Base-by-base conservation (phyloP, 164 flowering plant species). In the Stephania cephalantha region DNA sequence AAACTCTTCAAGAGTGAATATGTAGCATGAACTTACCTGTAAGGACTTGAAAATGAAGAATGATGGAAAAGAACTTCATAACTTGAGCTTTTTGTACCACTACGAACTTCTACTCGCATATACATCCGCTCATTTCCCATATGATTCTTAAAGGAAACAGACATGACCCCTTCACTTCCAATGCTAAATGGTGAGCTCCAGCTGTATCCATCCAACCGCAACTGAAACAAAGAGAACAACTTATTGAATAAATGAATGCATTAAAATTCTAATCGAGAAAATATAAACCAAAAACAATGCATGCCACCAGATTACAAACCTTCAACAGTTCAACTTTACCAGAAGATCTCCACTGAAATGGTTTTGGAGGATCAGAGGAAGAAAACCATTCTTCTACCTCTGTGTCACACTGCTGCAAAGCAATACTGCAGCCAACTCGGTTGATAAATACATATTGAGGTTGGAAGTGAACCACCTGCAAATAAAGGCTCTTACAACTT, bases 181-280 rank as follows among this genome's bases (percentile, higher is more conserved):
- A 96, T 85, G 78, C 94, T 90, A 82, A 94, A 96, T 58, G 98
- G 92, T 31, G 84, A 74, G 81, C 99, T 96, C 99, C 99, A 96
- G 29, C 81, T 73, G 82, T 89, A 92, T 66, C 97, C 98, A 69
- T 89, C 89, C 73, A 90, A 64, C 68, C 87, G 85, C 84, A 96
- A 77, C 98, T 96, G 84, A 80, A 73, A 68, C 61, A 25, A 75
- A 68, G 52, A 46, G 12, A 35, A 61, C 73, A 74, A 45, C 20
- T 20, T 48, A 45, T 61, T 11, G 13, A 42, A 0, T 5, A 11
- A 68, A 31, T n/a, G 68, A 50, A 31, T 22, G 10, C 3, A 44
- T 10, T 64, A 15, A 64, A 70, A n/a, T 73, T 13, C 18, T 15
- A 58, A 58, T 18, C 6, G 64, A 58, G 53, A 48, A 48, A 48